Conservation (phyloP, 441 rosid genomes). For the Jatropha multifida region DNA sequence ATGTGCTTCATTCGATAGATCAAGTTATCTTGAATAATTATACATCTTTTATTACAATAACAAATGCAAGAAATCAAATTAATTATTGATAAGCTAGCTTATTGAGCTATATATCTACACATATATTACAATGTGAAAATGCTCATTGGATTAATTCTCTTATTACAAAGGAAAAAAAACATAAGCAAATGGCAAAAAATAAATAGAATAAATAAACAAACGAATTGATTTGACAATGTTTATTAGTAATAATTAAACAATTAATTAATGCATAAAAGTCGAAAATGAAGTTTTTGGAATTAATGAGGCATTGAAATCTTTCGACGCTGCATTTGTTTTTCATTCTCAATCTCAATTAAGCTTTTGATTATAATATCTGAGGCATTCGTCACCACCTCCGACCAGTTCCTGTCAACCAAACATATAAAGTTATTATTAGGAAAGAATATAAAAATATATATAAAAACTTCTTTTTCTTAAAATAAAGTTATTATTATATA, state of each 20-base stretch:
- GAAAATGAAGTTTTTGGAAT: neutral
- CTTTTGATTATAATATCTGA: conserved; percentile 63
- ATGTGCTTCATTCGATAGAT: too few relatives aligned
- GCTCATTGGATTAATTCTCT: too few relatives aligned
- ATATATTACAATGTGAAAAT: neutral
- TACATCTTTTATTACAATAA: too few relatives aligned
- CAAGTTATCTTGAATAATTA: too few relatives aligned
- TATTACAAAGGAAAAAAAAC: neutral
- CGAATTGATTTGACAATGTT: neutral
- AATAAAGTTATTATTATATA: too few relatives aligned
- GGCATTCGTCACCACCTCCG: conserved; percentile 61
- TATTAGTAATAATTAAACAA: neutral
- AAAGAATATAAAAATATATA: neutral
- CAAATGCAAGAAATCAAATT: too few relatives aligned
- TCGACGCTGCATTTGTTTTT: conserved; percentile 21
- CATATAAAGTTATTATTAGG: neutral
- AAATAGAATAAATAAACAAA: neutral
- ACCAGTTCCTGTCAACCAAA: conserved; percentile 47
- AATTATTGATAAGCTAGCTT: too few relatives aligned
- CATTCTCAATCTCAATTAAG: conserved; percentile 52
- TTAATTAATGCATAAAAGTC: neutral
- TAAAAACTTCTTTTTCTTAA: too few relatives aligned
- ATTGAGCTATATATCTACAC: neutral
- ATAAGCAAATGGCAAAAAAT: neutral
- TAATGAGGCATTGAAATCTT: conserved; percentile 1